Conservation (phyloP, 108 stramenopile species). For the Skeletonema costatum region DNA sequence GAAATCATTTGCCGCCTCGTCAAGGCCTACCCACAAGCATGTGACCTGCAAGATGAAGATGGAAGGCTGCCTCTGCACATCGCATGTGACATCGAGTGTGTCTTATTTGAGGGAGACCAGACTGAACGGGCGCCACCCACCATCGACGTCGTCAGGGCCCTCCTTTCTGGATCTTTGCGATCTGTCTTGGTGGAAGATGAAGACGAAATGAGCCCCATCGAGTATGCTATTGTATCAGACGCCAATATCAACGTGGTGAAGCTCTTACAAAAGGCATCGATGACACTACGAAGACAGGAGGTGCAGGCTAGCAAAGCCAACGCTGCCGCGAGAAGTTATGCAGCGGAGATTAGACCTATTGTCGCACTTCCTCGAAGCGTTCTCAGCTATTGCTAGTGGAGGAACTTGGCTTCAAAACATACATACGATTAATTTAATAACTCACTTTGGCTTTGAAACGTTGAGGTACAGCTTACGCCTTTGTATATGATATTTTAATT, state of each 20-base stretch:
- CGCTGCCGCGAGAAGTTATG: not conserved
- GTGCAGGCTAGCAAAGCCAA: not conserved
- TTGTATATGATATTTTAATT: too few species aligned
- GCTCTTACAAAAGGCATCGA: conserved; percentile 12
- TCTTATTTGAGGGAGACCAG: conserved; percentile 19
- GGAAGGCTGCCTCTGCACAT: conserved; percentile 69
- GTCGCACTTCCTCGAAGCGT: not conserved
- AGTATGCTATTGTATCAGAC: conserved; percentile 28
- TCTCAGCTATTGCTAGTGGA: not conserved
- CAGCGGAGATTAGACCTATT: not conserved
- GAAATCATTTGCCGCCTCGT: conserved; percentile 55
- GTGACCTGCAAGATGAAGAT: conserved; percentile 63
- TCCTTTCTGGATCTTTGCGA: not conserved
- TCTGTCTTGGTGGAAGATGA: conserved; percentile 20
- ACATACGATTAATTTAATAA: too few species aligned
- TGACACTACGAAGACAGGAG: not conserved
- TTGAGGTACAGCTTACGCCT: too few species aligned
- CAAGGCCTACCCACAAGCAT: conserved; percentile 59
- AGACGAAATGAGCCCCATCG: conserved; percentile 19
- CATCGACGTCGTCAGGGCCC: not conserved
- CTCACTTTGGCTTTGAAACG: too few species aligned
- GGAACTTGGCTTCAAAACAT: too few species aligned
- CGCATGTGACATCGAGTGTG: conserved; percentile 36
- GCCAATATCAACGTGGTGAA: conserved; percentile 10
- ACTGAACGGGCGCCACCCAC: not conserved